Percentiles rank a stretch among this genome's conserved stretches.
phyloP scores from a whole-genome alignment of 164 flowering plant genomes.

The Stephania cephalantha region DNA sequence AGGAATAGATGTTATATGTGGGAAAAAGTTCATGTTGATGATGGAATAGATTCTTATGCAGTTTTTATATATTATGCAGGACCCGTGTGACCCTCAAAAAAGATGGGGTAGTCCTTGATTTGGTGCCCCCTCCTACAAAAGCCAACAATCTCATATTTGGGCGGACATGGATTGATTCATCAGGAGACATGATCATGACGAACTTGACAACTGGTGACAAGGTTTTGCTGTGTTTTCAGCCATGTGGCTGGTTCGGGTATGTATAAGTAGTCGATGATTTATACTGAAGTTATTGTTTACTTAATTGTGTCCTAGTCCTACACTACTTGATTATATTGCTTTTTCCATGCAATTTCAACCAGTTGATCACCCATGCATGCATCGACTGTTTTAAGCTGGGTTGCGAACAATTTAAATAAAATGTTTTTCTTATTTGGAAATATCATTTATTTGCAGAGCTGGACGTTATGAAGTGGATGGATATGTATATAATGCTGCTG shows the following conservation, averaged over 20 bases:
- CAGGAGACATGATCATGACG: constrained; percentile 78
- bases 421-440: neutral
- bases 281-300: neutral
- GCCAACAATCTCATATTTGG: constrained; percentile 76
- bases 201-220: constrained; percentile 80
- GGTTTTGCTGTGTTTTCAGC: constrained; percentile 71
- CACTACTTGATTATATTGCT: neutral
- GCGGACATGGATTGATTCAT: constrained; percentile 75
- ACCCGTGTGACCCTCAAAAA: constrained; percentile 63
- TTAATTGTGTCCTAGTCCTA: neutral
- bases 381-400: neutral
- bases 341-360: neutral
- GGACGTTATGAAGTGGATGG: constrained; percentile 88
- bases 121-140: constrained; percentile 78
- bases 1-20: neutral
- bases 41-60: neutral
- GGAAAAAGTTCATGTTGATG: neutral
- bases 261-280: constrained; percentile 2
- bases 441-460: constrained; percentile 35
- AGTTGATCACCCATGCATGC: neutral
- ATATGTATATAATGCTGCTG: constrained; percentile 63
- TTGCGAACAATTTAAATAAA: neutral
- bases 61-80: constrained; percentile 27
- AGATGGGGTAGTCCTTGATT: constrained; percentile 64
- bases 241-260: constrained; percentile 94